phyloP scores from a whole-genome alignment of 2,329 filamentous ascomycete genomes.

The Phialemonium atrogriseum region DNA sequence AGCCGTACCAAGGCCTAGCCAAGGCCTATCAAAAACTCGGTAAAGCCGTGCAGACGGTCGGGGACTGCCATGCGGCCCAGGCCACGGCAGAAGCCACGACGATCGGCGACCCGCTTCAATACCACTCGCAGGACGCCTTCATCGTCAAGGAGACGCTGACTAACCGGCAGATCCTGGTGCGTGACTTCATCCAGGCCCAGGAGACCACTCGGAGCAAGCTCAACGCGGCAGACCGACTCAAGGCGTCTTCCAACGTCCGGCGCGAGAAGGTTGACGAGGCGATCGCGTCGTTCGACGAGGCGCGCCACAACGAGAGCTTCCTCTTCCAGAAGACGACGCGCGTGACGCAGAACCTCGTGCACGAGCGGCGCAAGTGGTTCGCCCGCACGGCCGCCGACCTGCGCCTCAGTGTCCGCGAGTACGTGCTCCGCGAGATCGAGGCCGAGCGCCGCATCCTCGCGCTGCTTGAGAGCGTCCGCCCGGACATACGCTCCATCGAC shows the following conservation, averaged over 20 bases:
- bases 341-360: slow-evolving; percentile 80
- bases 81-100: slow-evolving; percentile 95
- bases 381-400: slow-evolving; percentile 77
- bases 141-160: slow-evolving; percentile 98
- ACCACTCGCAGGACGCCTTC: slow-evolving; percentile 91
- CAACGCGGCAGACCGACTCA: slow-evolving; percentile 79
- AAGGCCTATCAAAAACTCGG: slow-evolving; percentile 94
- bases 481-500: slow-evolving; percentile 90
- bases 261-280: slow-evolving; percentile 97
- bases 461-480: slow-evolving; percentile 85
- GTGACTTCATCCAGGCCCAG: slow-evolving; percentile 87
- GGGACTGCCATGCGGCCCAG: slow-evolving; percentile 93
- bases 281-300: slow-evolving; percentile 84
- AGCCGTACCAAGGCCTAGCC: slow-evolving; percentile 78
- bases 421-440: slow-evolving; percentile 90
- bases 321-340: slow-evolving; percentile 78
- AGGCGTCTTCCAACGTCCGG: slow-evolving; percentile 76
- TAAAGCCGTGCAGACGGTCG: slow-evolving; percentile 84
- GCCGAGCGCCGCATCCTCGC: slow-evolving; percentile 86
- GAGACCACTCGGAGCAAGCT: slow-evolving; percentile 75
- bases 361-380: slow-evolving; percentile 89
- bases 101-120: slow-evolving; percentile 85
- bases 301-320: slow-evolving; percentile 70
- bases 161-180: slow-evolving; percentile 91
- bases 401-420: slow-evolving; percentile 77